Conservation (phyloP, 2,329 filamentous ascomycete species). For the Coniochaeta pulveracea region DNA sequence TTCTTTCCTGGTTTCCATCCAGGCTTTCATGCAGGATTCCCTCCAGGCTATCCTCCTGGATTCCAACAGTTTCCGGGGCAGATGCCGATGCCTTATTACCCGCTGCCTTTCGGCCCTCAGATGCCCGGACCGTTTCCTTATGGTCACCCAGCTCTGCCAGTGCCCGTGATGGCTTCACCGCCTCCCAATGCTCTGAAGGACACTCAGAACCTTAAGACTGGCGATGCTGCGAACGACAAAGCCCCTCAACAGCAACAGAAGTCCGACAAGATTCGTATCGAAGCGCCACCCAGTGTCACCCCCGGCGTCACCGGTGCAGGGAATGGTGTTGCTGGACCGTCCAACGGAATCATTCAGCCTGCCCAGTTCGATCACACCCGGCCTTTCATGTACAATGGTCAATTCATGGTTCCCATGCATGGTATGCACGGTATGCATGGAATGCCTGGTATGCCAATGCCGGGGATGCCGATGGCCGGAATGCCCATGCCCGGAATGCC, state of each 20-base stretch:
- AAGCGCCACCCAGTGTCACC: constrained; percentile 26
- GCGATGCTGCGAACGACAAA: constrained; percentile 8
- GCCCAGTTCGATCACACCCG: constrained; percentile 34
- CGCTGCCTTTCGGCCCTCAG: constrained; percentile 27
- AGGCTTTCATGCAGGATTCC: constrained; percentile 10
- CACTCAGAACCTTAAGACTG: constrained; percentile 13
- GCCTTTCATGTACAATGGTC: constrained; percentile 31
- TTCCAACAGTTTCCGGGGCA: no score
- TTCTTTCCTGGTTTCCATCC: constrained; percentile 12
- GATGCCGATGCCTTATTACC: constrained; percentile 26
- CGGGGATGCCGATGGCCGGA: no score
- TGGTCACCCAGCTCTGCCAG: no score
- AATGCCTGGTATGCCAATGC: no score
- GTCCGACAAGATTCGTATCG: constrained; percentile 20
- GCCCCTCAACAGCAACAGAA: constrained; percentile 11
- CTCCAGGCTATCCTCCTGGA: constrained; percentile 15
- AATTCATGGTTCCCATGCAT: constrained; percentile 26
- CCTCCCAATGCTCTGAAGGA: constrained; percentile 10
- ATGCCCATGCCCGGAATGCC: no score
- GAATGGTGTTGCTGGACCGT: no score
- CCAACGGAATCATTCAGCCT: no score
- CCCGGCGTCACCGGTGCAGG: no score
- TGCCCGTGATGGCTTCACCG: constrained; percentile 7
- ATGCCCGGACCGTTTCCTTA: constrained; percentile 17
- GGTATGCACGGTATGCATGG: no score